phyloP scores from a whole-genome alignment of 2,329 filamentous ascomycete genomes.

The Curvularia eragrostidis region DNA sequence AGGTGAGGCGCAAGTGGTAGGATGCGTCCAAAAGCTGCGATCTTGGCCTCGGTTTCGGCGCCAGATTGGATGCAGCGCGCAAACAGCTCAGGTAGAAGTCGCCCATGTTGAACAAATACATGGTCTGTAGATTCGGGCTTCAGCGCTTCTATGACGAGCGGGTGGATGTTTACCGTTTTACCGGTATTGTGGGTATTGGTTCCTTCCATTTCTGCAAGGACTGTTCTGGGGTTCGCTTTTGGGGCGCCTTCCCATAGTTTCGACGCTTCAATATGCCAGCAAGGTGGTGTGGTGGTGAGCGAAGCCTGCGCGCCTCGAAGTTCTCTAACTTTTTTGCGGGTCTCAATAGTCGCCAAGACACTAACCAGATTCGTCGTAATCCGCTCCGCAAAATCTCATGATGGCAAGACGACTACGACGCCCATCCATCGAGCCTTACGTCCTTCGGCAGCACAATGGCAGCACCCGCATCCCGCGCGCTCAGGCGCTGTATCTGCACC shows the following conservation, averaged over 20 bases:
- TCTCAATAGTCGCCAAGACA: conserved; percentile 29
- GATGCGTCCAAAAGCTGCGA: conserved; percentile 79
- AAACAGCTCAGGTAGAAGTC: conserved; percentile 80
- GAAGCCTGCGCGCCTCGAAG: conserved; percentile 17
- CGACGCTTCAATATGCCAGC: conserved; percentile 35
- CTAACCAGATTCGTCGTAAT: conserved; percentile 33
- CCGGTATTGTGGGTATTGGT: conserved; percentile 22
- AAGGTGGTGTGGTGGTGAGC: conserved; percentile 27
- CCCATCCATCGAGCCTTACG: conserved; percentile 25
- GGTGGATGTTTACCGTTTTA: conserved; percentile 38
- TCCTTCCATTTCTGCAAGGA: conserved; percentile 28
- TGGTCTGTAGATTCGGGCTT: conserved; percentile 72
- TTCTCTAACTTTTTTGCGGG: conserved; percentile 39
- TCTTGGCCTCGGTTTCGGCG: conserved; percentile 47
- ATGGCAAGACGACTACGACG: conserved; percentile 26
- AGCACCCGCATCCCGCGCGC: conserved; percentile 52
- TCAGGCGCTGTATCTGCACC: conserved; percentile 54
- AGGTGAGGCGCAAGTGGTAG: conserved; percentile 84
- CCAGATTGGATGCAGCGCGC: conserved; percentile 73
- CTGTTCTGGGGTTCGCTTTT: conserved; percentile 17
- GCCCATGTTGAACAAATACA: conserved; percentile 76
- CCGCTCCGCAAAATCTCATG: conserved; percentile 41
- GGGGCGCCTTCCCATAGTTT: conserved; percentile 48
- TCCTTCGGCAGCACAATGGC: conserved; percentile 49
- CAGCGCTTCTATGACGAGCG: conserved; percentile 54